Percentiles rank a stretch among this genome's conserved stretches.
Evolutionary conservation across 75 land plant genomes (phyloP).

Genomic region (Picea sitchensis): DNA sequence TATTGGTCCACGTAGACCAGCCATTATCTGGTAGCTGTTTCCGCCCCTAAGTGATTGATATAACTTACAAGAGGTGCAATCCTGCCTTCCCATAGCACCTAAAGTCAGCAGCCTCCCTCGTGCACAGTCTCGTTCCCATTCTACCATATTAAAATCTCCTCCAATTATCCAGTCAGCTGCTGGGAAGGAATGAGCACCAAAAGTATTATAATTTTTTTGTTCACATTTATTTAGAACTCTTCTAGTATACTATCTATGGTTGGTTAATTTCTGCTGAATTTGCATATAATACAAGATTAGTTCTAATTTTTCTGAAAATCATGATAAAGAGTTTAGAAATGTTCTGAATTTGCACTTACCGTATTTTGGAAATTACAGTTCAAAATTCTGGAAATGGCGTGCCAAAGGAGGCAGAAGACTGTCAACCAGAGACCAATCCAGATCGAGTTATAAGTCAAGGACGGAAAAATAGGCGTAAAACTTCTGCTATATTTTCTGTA

Average conservation of each 20-base stretch:
- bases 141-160: too few species aligned
- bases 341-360: neutral
- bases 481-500: neutral
- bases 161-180: too few species aligned
- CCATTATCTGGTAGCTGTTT: too few species aligned
- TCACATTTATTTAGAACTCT: neutral
- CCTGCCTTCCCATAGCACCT: too few species aligned
- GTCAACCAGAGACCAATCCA: neutral
- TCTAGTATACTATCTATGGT: neutral
- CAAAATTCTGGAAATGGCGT: neutral
- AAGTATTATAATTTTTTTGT: too few species aligned
- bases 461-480: slow-evolving; percentile 9
- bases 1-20: too few species aligned
- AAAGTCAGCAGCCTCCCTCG: too few species aligned
- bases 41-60: too few species aligned
- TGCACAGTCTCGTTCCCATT: too few species aligned
- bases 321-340: neutral
- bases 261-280: neutral
- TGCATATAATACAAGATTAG: neutral
- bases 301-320: neutral
- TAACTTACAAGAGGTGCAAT: too few species aligned
- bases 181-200: too few species aligned
- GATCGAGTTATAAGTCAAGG: neutral
- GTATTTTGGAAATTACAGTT: neutral
- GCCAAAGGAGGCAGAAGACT: neutral